These are phyloP conservation scores for Trametes cinnabarina DNA, from an alignment of 768 basidiomycete species.

Conservation along the genomic window DNA sequence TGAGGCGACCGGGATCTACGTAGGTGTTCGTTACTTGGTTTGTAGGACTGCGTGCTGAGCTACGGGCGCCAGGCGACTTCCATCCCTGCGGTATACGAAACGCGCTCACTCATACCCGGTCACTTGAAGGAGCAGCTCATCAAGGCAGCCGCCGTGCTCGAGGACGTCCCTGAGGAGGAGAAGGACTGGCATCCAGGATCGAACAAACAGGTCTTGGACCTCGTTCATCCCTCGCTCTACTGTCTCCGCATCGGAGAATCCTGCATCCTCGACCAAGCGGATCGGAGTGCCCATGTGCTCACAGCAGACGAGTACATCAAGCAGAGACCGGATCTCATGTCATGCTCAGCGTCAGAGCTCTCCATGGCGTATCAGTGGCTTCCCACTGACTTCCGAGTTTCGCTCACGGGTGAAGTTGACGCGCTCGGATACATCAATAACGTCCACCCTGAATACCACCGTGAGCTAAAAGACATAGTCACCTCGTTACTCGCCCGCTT, in stretches of 20 bases:
- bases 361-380: constrained; percentile 27
- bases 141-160: constrained; percentile 25
- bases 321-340: too few relatives aligned
- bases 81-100: constrained; percentile 3
- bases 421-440: constrained; percentile 33
- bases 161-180: constrained; percentile 35
- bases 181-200: constrained; percentile 51
- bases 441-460: constrained; percentile 24
- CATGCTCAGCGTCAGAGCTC: too few relatives aligned
- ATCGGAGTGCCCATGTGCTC: too few relatives aligned
- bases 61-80: neutral
- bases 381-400: constrained; percentile 31
- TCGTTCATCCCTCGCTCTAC: constrained; percentile 47
- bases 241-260: constrained; percentile 25
- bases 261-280: neutral
- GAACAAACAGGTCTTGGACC: constrained; percentile 42
- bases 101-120: constrained; percentile 1
- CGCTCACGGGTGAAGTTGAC: constrained; percentile 20
- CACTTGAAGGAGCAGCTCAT: neutral
- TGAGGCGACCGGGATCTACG: constrained; percentile 11
- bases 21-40: neutral
- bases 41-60: too few relatives aligned
- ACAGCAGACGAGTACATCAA: too few relatives aligned
- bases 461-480: constrained; percentile 21
- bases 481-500: constrained; percentile 19